Evolutionary conservation across 257 asterid genomes (phyloP), one percentile per base, ranked within the genome.

Genomic region (Mentha longifolia): DNA sequence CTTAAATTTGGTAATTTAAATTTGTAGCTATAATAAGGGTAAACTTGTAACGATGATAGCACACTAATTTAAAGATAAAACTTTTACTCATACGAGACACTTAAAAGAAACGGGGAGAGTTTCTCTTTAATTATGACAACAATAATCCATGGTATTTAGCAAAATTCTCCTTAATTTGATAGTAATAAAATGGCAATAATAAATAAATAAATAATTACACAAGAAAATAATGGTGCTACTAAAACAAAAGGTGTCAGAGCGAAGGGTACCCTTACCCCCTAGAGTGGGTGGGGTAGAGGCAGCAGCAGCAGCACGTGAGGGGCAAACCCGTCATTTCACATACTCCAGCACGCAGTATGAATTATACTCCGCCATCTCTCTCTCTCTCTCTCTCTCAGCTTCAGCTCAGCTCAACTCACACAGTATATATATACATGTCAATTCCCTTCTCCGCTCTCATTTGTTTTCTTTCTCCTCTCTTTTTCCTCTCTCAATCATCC

Each of bases 301-400:
- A 5, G 56, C 30, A 68, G 67, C 73, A 73, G 42, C 73, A 10
- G 70, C 85, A 83, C 80, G 85, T 80, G 88, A 83, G 65, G 60
- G 85, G 79, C 66, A 83, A 77, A 66, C 16, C 43, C 66, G 82
- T 82, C 76, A 61, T 62, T 76, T 70, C 62, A 4, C 46, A 52
- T 12, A 25, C 15, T 1, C 46, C n/a, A 49, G 17, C 35, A 39
- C 76, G 37, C 22, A 28, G 49, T 30, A 66, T 14, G 45, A 47
- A 50, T 47, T 0, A 25, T 37, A 15, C 65, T n/a, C 51, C 51
- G 1, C 69, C 59, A 25, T 52, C 52, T 5, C 35, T 17, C 68
- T 62, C 67, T 39, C 22, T 30, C 60, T 54, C 60, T 11, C 55
- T 13, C 52, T 16, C 17, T 37, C 49, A 7, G 31, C 31, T 37